Evolutionary conservation across 805 yeast species (phyloP), one percentile per base, ranked within the genome.

Genomic region (Millerozyma acaciae): DNA sequence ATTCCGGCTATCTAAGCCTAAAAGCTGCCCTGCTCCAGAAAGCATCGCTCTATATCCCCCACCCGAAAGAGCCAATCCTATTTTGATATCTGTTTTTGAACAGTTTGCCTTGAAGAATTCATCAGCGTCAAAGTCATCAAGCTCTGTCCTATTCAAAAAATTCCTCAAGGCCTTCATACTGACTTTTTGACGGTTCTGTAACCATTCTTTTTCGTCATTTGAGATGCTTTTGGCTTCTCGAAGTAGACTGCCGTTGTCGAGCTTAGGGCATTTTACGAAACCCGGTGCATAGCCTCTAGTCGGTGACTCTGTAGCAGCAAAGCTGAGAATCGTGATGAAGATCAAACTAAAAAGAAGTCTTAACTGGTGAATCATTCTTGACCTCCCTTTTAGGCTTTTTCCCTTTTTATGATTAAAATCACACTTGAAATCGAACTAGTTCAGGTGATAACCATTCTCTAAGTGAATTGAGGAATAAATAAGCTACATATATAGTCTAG

Each of bases 1-100:
- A 2, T 93, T 80, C 44, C 94, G 66, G 48, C 78, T 76, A 54
- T 87, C 96, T 38, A 84, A 59, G 1, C 90, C 95, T 1, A 89
- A 66, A 14, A 87, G 60, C 53, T 79, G 77, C 21, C 96, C 96
- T 9, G 95, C 95, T 2, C 95, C 95, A 37, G 70, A 61, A 28
- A 87, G 60, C 86, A 67, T 60, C 12, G 68, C 61, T 33, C 70
- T 46, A 39, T 63, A 65, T 2, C 69, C 64, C 10, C 70, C 70
- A 2, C 70, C 70, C 7, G 61, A 48, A 35, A 65, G 55, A 3
- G 70, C 67, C 15, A 65, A 36, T 4, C 62, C 71, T 13, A 65
- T 51, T 12, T 41, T 48, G 4, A 42, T 30, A n/a, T n/a, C n/a
- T 9, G 33, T 28, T 19, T 37, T 38, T n/a, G 49, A 34, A 7